phyloP scores from a whole-genome alignment of 1,284 basidiomycete genomes.

The Cryptococcus sp. region DNA sequence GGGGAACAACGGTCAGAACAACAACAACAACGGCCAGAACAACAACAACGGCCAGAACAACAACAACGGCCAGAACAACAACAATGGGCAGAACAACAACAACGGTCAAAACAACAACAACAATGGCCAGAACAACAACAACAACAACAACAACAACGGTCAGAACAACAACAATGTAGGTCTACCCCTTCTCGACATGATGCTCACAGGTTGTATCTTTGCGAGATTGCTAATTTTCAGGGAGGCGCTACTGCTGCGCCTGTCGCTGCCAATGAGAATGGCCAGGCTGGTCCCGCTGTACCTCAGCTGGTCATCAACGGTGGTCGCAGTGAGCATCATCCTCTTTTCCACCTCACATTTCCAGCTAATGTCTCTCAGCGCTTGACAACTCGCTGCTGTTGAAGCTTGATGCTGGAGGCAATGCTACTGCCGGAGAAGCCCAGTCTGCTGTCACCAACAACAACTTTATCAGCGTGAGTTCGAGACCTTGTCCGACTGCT shows the following conservation, averaged over 20 bases:
- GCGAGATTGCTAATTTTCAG: not conserved
- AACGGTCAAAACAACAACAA: constrained; percentile 6
- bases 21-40: not conserved
- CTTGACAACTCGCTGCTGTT: constrained; percentile 19
- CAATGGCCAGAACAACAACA: constrained; percentile 5
- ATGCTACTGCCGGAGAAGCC: constrained; percentile 32
- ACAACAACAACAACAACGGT: constrained; percentile 4
- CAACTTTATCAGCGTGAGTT: constrained; percentile 40
- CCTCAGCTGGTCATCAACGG: constrained; percentile 12
- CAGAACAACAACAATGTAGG: not conserved
- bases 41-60: not conserved
- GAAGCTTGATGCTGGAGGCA: constrained; percentile 15
- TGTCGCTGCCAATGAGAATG: constrained; percentile 11
- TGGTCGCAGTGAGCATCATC: constrained; percentile 9
- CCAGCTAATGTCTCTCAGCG: constrained; percentile 3
- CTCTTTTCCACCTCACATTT: not conserved
- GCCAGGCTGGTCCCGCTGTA: constrained; percentile 13
- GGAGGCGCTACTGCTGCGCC: constrained; percentile 4
- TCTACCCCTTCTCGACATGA: not conserved
- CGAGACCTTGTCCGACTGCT: constrained; percentile 8
- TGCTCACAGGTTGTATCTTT: no score
- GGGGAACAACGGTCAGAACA: no score
- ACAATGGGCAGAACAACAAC: constrained; percentile 4
- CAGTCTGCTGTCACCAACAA: constrained; percentile 34
- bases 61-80: constrained; percentile 6